Conservation (phyloP, 192 early-diverging fungal species). For the Helicostylum pulchrum region DNA sequence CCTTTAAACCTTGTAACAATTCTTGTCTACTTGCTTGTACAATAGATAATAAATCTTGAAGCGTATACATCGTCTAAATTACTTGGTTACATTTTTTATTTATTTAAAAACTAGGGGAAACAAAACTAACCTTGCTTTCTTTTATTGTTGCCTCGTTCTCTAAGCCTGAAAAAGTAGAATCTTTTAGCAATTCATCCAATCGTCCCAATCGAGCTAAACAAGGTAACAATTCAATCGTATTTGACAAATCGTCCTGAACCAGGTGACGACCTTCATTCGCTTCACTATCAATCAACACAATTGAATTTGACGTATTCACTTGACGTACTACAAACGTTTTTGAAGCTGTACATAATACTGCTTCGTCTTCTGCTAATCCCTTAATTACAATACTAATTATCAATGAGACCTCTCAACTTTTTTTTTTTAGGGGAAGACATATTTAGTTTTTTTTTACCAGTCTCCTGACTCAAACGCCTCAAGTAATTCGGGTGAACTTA, state of each 20-base stretch:
- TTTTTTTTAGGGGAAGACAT: background rate
- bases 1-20: constrained; percentile 37
- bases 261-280: constrained; percentile 12
- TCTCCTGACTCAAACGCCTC: constrained; percentile 12
- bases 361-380: constrained; percentile 37
- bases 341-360: constrained; percentile 33
- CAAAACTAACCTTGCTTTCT: constrained; percentile 15
- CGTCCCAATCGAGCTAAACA: constrained; percentile 42
- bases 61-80: constrained; percentile 34
- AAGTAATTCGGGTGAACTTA: constrained; percentile 9
- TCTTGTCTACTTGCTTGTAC: constrained; percentile 49
- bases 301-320: constrained; percentile 37
- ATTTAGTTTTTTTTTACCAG: background rate
- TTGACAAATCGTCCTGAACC: constrained; percentile 39
- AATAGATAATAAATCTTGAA: constrained; percentile 34
- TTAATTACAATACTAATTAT: constrained; percentile 27
- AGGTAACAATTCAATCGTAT: constrained; percentile 41
- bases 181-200: constrained; percentile 31
- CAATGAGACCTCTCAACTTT: background rate
- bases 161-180: constrained; percentile 38
- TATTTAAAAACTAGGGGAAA: background rate
- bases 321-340: constrained; percentile 29
- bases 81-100: background rate
- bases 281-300: constrained; percentile 15
- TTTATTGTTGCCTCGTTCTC: constrained; percentile 27